Conservation (phyloP, 306 rosid genomes). For the Pterocarpus santalinus region DNA sequence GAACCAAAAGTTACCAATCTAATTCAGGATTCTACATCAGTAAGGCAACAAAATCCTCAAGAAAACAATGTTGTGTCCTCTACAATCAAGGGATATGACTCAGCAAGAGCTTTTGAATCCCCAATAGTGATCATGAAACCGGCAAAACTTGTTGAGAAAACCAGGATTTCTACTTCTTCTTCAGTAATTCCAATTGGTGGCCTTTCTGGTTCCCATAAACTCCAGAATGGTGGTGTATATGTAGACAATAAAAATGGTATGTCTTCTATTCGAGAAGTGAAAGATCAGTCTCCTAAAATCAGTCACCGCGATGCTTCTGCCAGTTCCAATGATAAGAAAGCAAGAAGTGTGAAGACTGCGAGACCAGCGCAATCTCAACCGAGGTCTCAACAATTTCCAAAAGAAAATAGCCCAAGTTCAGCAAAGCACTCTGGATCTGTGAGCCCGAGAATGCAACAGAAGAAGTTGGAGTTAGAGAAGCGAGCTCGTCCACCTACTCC, state of each 20-base stretch:
- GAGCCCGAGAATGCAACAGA: conserved; percentile 86
- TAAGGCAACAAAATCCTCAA: conserved; percentile 55
- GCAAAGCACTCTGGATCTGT: conserved; percentile 69
- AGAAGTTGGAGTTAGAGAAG: conserved; percentile 78
- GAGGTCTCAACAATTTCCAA: conserved; percentile 59
- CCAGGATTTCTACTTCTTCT: conserved; percentile 65
- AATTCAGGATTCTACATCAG: conserved; percentile 58
- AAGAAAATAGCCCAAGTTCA: conserved; percentile 56
- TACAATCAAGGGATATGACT: conserved; percentile 52
- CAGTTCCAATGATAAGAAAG: conserved; percentile 65
- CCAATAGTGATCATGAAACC: conserved; percentile 94
- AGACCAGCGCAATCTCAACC: conserved; percentile 59
- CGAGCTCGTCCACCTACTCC: conserved; percentile 74
- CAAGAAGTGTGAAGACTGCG: conserved; percentile 49
- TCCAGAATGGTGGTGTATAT: conserved; percentile 51
- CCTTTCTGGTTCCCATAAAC: conserved; percentile 54
- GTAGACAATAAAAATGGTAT: conserved; percentile 53
- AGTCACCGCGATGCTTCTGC: conserved; percentile 55
- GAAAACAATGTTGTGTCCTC: conserved; percentile 54
- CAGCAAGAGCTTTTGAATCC: conserved; percentile 66
- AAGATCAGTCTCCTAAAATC: conserved; percentile 60
- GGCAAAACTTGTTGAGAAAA: conserved; percentile 73
- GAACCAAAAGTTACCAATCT: conserved; percentile 54
- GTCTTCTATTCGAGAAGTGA: conserved; percentile 52
- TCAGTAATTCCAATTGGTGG: conserved; percentile 61